Evolutionary conservation across 164 flowering plant species (phyloP), one percentile per base, ranked within the genome.

Genomic region (Tetrastigma voinierianum): DNA sequence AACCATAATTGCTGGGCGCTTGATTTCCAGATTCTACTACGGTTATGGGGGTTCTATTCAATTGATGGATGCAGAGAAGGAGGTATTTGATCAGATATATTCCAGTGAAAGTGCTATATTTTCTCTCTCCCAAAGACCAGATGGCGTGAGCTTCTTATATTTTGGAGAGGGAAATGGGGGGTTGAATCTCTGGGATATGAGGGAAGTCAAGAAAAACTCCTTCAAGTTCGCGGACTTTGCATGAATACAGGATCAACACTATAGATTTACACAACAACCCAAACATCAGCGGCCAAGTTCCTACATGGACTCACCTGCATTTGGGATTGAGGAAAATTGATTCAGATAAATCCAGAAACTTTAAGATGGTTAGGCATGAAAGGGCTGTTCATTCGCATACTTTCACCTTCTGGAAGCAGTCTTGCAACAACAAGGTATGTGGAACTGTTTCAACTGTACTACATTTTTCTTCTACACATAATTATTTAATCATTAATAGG

Each of bases 361-460:
- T 46, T 89, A 83, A 66, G 67, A 76, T 48, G 15, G 65, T 87
- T 54, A 52, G 54, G 52, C 94, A 88, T 77, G 52, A 72, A 46
- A 81, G 73, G 77, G 79, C 96, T 64, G 90, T 87, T 46, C 89
- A 89, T 59, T 87, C 96, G 96, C 98, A 46, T 95, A 86, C 66
- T 95, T 78, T 95, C 98, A 25, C 97, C 97, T 10, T 86, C 85
- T 63, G 98, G 98, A 65, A 76, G 70, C 64, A 76, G 45, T 62
- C 88, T 95, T 61, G 96, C 89, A 25, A 90, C 97, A 13, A 88
- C 96, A 69, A 91, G 97, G 98, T 94, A 57, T 59, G 60, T 68
- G 11, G 23, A 59, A 12, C 49, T 64, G n/a, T 48, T 51, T 48
- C 14, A 32, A 9, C 17, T 46, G 13, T 16, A 45, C 12, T 14